A percentile compares a stretch with the other conserved stretches of the same genome.
Evolutionary conservation across 2,329 filamentous ascomycete genomes (phyloP).

Genomic region (Aureobasidium lini): DNA sequence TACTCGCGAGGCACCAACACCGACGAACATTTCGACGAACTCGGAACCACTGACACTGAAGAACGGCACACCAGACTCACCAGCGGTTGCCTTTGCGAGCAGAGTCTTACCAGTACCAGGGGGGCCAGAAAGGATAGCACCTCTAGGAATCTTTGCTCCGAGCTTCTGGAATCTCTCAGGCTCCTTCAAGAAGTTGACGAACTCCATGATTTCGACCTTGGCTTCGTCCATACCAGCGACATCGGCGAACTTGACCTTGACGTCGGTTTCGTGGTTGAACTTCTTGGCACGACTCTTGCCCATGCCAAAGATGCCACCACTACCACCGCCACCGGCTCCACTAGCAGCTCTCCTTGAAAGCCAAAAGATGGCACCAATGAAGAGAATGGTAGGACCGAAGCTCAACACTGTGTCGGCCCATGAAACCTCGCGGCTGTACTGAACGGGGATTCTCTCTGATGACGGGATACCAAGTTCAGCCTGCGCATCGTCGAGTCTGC

Average conservation of each 20-base stretch:
- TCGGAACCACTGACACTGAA: slow-evolving; percentile 98
- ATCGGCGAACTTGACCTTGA: slow-evolving; percentile 95
- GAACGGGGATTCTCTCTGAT: slow-evolving; percentile 86
- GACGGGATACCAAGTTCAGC: slow-evolving; percentile 76
- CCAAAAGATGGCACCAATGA: slow-evolving; percentile 77
- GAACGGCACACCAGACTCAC: slow-evolving; percentile 94
- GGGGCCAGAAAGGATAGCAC: slow-evolving; percentile 93
- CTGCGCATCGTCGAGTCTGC: slow-evolving; percentile 80
- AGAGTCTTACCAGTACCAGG: slow-evolving; percentile 98
- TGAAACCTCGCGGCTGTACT: slow-evolving; percentile 70
- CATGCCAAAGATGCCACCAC: slow-evolving; percentile 86
- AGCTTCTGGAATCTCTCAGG: slow-evolving; percentile 88
- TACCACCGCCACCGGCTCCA: slow-evolving; percentile 49
- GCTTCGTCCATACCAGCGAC: slow-evolving; percentile 98
- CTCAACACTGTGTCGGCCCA: slow-evolving; percentile 66
- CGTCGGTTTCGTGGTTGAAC: slow-evolving; percentile 93
- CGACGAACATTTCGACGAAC: slow-evolving; percentile 99
- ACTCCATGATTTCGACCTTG: slow-evolving; percentile 98
- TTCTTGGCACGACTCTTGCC: slow-evolving; percentile 92
- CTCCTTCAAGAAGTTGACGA: slow-evolving; percentile 92
- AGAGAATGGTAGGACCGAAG: slow-evolving; percentile 79
- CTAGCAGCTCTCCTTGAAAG: slow-evolving; percentile 67
- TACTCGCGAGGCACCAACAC: slow-evolving; percentile 92
- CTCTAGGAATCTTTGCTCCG: slow-evolving; percentile 94
- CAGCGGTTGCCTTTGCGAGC: slow-evolving; percentile 92